Evolutionary conservation across 192 early-diverging fungal species (phyloP).

Genomic region (Irineochytrium annulatum): DNA sequence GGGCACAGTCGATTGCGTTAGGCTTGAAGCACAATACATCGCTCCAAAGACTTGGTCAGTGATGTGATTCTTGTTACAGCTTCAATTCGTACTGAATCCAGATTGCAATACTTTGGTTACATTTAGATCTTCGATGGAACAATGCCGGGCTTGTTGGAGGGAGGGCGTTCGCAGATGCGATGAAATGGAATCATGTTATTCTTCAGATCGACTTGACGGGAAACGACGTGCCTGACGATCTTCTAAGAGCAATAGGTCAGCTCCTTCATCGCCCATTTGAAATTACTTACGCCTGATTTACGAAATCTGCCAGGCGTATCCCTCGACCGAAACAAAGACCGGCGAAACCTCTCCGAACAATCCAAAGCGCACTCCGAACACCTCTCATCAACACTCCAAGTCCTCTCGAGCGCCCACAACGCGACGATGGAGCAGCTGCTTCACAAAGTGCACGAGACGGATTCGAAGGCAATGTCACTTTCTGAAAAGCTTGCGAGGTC

Average conservation of each 20-base stretch:
- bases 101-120: neutral
- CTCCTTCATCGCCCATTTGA: conserved; percentile 7
- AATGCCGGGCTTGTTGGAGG: conserved; percentile 48
- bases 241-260: conserved; percentile 23
- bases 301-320: conserved; percentile 7
- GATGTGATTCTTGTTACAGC: neutral
- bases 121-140: conserved; percentile 54
- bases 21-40: conserved; percentile 45
- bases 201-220: conserved; percentile 42
- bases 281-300: neutral
- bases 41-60: conserved; percentile 41
- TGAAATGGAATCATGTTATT: conserved; percentile 46
- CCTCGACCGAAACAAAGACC: conserved; percentile 41
- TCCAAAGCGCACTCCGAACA: conserved; percentile 33
- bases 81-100: neutral
- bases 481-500: conserved; percentile 34
- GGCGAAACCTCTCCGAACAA: conserved; percentile 22
- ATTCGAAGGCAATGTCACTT: conserved; percentile 10
- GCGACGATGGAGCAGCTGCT: conserved; percentile 30
- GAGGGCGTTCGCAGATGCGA: conserved; percentile 40
- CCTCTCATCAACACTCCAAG: conserved; percentile 36
- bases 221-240: conserved; percentile 56
- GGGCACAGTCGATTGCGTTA: conserved; percentile 33
- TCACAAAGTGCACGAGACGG: conserved; percentile 29
- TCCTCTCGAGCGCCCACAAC: conserved; percentile 35